phyloP scores from a whole-genome alignment of 2,329 filamentous ascomycete species.

The Didymella arachidicola region DNA sequence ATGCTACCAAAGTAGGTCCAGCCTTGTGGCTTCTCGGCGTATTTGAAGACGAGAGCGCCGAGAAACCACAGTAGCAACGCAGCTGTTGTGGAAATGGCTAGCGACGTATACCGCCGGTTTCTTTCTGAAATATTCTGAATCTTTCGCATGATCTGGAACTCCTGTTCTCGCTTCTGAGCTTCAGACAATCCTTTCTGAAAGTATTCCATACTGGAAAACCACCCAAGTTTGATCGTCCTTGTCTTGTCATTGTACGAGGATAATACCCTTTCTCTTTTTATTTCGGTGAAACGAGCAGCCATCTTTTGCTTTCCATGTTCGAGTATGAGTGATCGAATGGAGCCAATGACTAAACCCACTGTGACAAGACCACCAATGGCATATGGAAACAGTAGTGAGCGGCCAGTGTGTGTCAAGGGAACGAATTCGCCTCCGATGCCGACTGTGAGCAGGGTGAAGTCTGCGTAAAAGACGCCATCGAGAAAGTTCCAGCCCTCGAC shows the following conservation, averaged over 20 bases:
- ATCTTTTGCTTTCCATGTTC: constrained; percentile 62
- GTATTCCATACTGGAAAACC: constrained; percentile 52
- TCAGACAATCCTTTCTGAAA: constrained; percentile 51
- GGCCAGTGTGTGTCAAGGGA: constrained; percentile 59
- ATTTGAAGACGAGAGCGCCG: constrained; percentile 60
- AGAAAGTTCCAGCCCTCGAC: constrained; percentile 63
- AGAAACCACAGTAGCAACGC: constrained; percentile 55
- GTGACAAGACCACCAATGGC: constrained; percentile 64
- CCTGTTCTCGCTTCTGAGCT: constrained; percentile 55
- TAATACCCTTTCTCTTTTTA: constrained; percentile 55
- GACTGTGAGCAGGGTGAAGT: constrained; percentile 64
- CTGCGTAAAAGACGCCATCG: constrained; percentile 64
- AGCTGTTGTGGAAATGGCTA: constrained; percentile 51
- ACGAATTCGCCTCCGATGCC: constrained; percentile 61
- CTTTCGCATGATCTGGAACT: constrained; percentile 56
- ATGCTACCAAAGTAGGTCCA: constrained; percentile 63
- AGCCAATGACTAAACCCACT: constrained; percentile 64
- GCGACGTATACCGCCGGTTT: constrained; percentile 51
- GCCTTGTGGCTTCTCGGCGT: constrained; percentile 54
- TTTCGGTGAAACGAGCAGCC: constrained; percentile 59
- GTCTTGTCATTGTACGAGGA: constrained; percentile 50
- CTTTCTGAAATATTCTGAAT: constrained; percentile 50
- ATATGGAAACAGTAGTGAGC: constrained; percentile 62
- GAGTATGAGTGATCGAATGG: constrained; percentile 59
- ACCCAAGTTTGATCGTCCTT: constrained; percentile 54